Evolutionary conservation across 1,284 basidiomycete genomes (phyloP), one percentile per base, ranked within the genome.

Genomic region (Tilletia walkeri): DNA sequence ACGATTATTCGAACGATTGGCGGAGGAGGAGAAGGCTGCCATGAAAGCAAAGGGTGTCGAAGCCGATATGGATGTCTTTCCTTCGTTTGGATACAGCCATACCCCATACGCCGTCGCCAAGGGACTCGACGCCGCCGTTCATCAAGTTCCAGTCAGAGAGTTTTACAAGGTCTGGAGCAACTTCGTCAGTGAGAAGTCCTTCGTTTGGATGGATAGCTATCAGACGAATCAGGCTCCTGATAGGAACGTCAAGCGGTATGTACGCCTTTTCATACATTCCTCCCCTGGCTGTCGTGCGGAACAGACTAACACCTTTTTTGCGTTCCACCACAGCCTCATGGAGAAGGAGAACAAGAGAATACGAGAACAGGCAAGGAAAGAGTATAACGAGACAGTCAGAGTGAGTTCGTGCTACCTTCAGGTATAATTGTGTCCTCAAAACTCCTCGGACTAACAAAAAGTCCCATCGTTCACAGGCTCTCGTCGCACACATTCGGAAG

Each of bases 281-380:
- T 69, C 65, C 24, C 24, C 24, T 30, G 50, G 2, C 7, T n/a
- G 30, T 7, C 50, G 9, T 53, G 50, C 50, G 30, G 34, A 34
- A 34, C 54, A 30, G 54, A 56, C 54, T 30, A 30, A 45, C 41
- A 20, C 20, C 54, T 24, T 20, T 20, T 10, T 24, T 56, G 54
- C 20, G 54, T 45, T 45, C 20, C 54, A 56, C 73, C 63, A 41
- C 69, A 47, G 73, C 73, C 80, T 94, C 49, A 95, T 99, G 91
- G 96, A 99, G 83, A 92, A 91, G 80, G 96, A 98, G 78, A 99
- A 99, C 84, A 94, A 93, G 84, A 94, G 94, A 78, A 89, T 89
- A 7, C 88, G 95, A 16, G 93, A 96, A 50, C 91, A 92, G 54
- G 91, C 92, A 5, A 88, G 92, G 49, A 89, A 89, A 80, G 95